Base-by-base conservation (phyloP, 768 basidiomycete genomes). In the Tubosaeta brunneosetosa region DNA sequence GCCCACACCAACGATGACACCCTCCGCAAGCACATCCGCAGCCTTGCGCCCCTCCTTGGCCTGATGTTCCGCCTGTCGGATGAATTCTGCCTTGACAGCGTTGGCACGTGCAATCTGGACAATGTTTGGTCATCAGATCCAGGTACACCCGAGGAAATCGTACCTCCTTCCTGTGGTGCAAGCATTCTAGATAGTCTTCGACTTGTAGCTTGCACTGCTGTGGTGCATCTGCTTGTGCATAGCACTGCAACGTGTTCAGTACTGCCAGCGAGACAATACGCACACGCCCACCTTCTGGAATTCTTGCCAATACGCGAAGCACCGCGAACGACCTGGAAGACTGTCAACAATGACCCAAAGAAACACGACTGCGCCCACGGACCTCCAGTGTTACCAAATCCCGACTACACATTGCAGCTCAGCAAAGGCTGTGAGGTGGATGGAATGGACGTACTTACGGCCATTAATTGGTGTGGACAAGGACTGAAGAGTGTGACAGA, bases 271-370 rank as follows among this genome's bases (percentile, higher is more conserved):
- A 32, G 41, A 14, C 25, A 2, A 44, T 34, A 11, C n/a, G 25
- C 2, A 3, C 17, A 16, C 4, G 43, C 53, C 49, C 49, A 86
- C 88, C 65, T 85, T 87, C 59, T 83, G 77, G 73, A 91, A 88
- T 69, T 94, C 90, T 64, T 94, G 92, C 92, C 93, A 95, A 73
- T 86, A 91, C 12, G 82, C 77, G 70, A 94, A 94, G 72, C 94
- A 97, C 63, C 90, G 80, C 55, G 89, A 83, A 58, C 83, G 83
- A 61, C 91, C 91, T 93, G 56, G 41, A 33, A 45, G 41, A 27
- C 26, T 52, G 53, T 56, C 40, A 57, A 36, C 48, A 33, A 11
- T 27, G n/a, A n/a, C 29, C 27, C 29, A 29, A 43, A 25, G 2
- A 2, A 17, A 19, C 9, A 4, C 16, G 16, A 2, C 19, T n/a